Evolutionary conservation across 75 land plant genomes (phyloP), one percentile per base, ranked within the genome.

Genomic region (Isoetes taiwanensis): DNA sequence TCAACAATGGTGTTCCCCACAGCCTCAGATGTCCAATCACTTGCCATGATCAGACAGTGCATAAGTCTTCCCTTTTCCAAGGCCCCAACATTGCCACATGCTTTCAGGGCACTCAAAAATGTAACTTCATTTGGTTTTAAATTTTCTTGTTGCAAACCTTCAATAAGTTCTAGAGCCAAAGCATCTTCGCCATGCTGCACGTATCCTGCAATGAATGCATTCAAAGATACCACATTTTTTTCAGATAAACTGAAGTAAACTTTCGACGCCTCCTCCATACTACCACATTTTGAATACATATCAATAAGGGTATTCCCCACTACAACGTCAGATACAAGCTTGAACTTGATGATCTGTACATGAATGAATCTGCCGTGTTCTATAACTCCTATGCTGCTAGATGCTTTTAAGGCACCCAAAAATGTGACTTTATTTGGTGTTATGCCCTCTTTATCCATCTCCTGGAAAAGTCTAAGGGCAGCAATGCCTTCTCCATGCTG

Each of bases 171-270:
- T 39, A 72, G 41, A 1, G 81, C 70, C 32, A 57, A 52, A 32
- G 57, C 55, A 32, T 43, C 38, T 27, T 65, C 43, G 25, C 72
- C 70, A 41, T 33, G 42, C 3, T 61, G 54, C 12, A 61, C 63
- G 59, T 63, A 75, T 17, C 31, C 77, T 11, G 76, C 43, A 27
- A 82, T 54, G 68, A 82, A 72, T n/a, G 77, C 68, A 16, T 76
- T 75, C 71, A 71, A 80, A 10, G 79, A 68, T 0, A 79, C 72
- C 28, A 70, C 70, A 56, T 79, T 78, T 37, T 53, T 68, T 30
- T 43, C 68, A 0, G 11, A 75, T 43, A 64, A 56, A 8, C 41
- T 32, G 12, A 58, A 66, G 40, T 70, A 66, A 32, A 64, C 70
- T 42, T 52, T 40, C 17, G 11, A 2, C 1, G 78, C 78, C 43